Conservation (phyloP, 805 yeast species). For the Starmerella ratchasimensis region DNA sequence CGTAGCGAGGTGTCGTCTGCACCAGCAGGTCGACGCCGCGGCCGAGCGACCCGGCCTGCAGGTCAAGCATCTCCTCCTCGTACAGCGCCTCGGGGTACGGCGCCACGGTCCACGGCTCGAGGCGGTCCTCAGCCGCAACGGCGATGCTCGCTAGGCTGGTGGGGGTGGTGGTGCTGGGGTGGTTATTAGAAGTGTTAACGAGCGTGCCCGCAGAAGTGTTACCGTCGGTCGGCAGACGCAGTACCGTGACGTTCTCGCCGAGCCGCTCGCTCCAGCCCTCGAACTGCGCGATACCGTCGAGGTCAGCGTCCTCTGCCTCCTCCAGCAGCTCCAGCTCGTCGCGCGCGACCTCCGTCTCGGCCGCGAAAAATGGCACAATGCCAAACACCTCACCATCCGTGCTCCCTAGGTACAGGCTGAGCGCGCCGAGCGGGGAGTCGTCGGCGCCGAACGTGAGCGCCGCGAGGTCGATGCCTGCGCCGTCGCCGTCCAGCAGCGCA, state of each 20-base stretch:
- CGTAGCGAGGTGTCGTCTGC: slow-evolving; percentile 5
- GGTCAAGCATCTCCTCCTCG: slow-evolving; percentile 31
- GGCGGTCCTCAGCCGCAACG: too few species aligned
- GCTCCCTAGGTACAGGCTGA: slow-evolving; percentile 41
- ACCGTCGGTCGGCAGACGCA: slow-evolving; percentile 4
- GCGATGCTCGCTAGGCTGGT: background rate
- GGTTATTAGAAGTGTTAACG: too few species aligned
- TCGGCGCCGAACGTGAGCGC: slow-evolving; percentile 36
- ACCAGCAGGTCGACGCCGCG: slow-evolving; percentile 14
- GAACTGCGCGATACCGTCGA: slow-evolving; percentile 24
- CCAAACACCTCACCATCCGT: slow-evolving; percentile 46
- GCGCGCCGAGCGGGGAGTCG: slow-evolving; percentile 29
- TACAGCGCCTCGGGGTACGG: slow-evolving; percentile 47
- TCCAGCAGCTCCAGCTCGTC: background rate
- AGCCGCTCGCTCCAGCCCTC: slow-evolving; percentile 7
- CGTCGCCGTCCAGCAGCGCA: slow-evolving; percentile 1
- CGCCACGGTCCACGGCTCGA: slow-evolving; percentile 42
- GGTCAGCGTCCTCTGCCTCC: slow-evolving; percentile 20
- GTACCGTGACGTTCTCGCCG: background rate
- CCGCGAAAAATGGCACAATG: slow-evolving; percentile 53
- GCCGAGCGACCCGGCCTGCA: slow-evolving; percentile 17
- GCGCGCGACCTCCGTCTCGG: slow-evolving; percentile 28
- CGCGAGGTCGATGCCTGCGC: slow-evolving; percentile 21
- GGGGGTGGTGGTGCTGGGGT: slow-evolving; percentile 19
- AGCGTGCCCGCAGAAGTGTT: too few species aligned